Evolutionary conservation across 192 early-diverging fungal species (phyloP).

Genomic region (Coemansia guatemalensis): DNA sequence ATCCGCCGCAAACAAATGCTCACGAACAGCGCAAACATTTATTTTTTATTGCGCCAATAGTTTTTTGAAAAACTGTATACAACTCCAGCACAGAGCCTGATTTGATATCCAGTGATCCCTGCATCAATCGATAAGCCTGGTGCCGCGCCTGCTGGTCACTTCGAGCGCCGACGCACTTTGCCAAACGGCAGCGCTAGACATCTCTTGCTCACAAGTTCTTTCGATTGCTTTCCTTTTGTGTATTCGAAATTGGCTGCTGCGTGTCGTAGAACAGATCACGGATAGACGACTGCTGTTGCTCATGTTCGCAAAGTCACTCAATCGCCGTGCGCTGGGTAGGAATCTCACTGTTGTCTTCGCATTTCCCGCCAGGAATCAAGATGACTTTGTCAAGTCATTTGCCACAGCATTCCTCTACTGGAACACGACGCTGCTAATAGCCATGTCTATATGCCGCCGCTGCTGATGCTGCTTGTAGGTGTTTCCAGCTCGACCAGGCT

Average conservation of each 20-base stretch:
- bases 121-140: not conserved
- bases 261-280: not conserved
- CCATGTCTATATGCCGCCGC: not conserved
- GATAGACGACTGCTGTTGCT: not conserved
- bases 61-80: no score
- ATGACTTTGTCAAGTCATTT: not conserved
- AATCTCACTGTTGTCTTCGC: not conserved
- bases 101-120: not conserved
- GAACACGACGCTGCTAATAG: not conserved
- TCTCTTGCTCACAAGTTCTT: not conserved
- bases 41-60: no score
- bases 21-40: no score
- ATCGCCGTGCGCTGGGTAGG: slow-evolving; percentile 12
- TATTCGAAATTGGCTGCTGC: not conserved
- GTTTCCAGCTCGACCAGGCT: slow-evolving; percentile 22
- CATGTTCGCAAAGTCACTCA: slow-evolving; percentile 10
- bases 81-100: not conserved
- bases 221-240: not conserved
- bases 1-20: no score
- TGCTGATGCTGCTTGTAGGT: slow-evolving; percentile 15
- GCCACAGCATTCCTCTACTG: not conserved
- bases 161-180: not conserved
- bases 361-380: not conserved
- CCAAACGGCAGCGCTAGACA: not conserved
- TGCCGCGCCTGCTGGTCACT: not conserved